Base-by-base conservation (phyloP, 2,329 filamentous ascomycete genomes). In the Colletotrichum spinosum region DNA sequence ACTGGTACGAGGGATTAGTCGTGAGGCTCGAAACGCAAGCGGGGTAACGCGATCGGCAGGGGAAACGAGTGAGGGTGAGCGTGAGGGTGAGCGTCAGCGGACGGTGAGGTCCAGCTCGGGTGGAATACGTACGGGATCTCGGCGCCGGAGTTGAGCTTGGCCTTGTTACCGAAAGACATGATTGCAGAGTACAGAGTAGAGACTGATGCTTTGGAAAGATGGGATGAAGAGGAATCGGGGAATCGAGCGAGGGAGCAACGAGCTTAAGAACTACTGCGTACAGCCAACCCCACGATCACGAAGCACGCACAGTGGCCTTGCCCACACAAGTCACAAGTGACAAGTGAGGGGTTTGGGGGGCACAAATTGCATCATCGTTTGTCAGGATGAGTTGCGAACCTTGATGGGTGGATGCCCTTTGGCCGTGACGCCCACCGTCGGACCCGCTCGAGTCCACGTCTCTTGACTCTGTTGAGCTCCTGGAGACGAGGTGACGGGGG, bases 131-230 rank as follows among this genome's bases (percentile, higher is more conserved):
- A 66, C 63, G 88, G 86, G 61, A 92, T 91, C 78, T 88, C 87
- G 73, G 86, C 85, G 69, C 90, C 90, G 59, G 85, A 84, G 80
- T 84, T 88, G 72, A 89, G 83, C 67, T 84, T 86, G 70, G 88
- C 85, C 76, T 86, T 80, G 70, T 75, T 78, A 64, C 80, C 84
- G 73, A 80, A 78, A 73, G 87, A 89, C 87, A 90, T 89, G 68
- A 55, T 73, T 68, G 34, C 25, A 8, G 34, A 17, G 17, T 17
- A 17, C 17, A 17, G 58, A 38, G 56, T 55, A 42, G 41, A 6
- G 9, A 8, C 3, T n/a, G 15, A 12, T 25, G 45, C 33, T 45
- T n/a, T 3, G 8, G n/a, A n/a, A 34, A 12, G 11, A 37, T 52
- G 41, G 42, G 52, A 46, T 34, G 45, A 49, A 45, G 39, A 61